phyloP scores from a whole-genome alignment of 495 filamentous ascomycete species.

The Elasticomyces elasticus region DNA sequence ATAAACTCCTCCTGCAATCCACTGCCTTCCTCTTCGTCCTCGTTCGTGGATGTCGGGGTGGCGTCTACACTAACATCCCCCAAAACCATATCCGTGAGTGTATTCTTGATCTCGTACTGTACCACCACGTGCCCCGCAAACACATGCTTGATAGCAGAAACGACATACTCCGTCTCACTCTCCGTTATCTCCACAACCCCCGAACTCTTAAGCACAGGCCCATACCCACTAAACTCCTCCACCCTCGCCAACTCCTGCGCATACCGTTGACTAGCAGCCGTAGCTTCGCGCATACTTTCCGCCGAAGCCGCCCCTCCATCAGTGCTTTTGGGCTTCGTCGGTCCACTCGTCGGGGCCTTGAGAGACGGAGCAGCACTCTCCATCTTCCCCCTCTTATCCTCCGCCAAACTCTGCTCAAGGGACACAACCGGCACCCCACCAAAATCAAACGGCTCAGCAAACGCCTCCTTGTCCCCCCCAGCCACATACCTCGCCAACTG shows the following conservation, averaged over 20 bases:
- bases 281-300: conserved; percentile 60
- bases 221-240: conserved; percentile 82
- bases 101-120: conserved; percentile 98
- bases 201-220: conserved; percentile 81
- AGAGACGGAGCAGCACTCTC: conserved; percentile 85
- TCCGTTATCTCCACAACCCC: conserved; percentile 82
- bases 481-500: conserved; percentile 98
- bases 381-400: conserved; percentile 92
- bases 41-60: conserved; percentile 48
- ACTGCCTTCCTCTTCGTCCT: conserved; percentile 55
- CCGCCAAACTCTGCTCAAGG: conserved; percentile 91
- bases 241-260: conserved; percentile 76
- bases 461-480: conserved; percentile 73
- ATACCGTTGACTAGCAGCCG: conserved; percentile 76
- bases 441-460: conserved; percentile 79
- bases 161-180: conserved; percentile 95
- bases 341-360: conserved; percentile 79
- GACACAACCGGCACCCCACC: conserved; percentile 87
- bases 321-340: conserved; percentile 41
- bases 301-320: conserved; percentile 53
- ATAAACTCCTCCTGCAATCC: conserved; percentile 80
- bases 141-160: conserved; percentile 86
- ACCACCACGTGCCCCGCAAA: conserved; percentile 95
- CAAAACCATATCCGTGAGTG: conserved; percentile 76
- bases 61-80: conserved; percentile 83